Conservation (phyloP, 2,329 filamentous ascomycete species). For the Alternaria sp. region DNA sequence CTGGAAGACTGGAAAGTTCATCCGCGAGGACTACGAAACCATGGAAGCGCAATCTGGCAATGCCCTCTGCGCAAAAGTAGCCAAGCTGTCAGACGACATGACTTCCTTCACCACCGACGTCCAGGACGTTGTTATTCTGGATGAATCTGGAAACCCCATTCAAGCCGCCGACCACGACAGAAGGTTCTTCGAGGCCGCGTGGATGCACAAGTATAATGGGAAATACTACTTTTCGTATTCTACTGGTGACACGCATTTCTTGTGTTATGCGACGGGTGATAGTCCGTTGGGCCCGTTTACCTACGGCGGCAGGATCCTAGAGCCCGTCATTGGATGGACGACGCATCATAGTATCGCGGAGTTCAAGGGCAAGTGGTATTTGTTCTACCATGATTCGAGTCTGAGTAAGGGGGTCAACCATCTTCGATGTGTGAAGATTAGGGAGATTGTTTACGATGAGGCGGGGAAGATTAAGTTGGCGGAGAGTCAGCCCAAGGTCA, state of each 20-base stretch:
- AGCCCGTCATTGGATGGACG: constrained; percentile 82
- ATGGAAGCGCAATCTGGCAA: constrained; percentile 49
- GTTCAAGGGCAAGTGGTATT: constrained; percentile 74
- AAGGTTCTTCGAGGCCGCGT: constrained; percentile 82
- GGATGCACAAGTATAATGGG: constrained; percentile 77
- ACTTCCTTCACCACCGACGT: constrained; percentile 65
- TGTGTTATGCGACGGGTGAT: constrained; percentile 73
- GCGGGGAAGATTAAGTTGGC: constrained; percentile 66
- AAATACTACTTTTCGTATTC: constrained; percentile 81
- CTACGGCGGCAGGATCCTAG: constrained; percentile 74
- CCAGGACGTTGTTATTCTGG: constrained; percentile 70
- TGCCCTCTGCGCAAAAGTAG: constrained; percentile 74
- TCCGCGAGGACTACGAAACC: constrained; percentile 48
- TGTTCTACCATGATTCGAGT: constrained; percentile 80
- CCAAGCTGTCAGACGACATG: constrained; percentile 72
- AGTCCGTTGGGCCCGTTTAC: constrained; percentile 76
- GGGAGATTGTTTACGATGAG: constrained; percentile 76
- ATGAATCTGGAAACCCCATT: constrained; percentile 66
- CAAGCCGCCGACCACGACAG: constrained; percentile 74
- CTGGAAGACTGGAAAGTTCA: constrained; percentile 70
- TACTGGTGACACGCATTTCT: constrained; percentile 79
- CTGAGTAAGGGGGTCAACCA: constrained; percentile 75
- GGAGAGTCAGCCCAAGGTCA: constrained; percentile 42
- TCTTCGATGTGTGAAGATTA: constrained; percentile 76
- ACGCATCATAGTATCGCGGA: constrained; percentile 83